These are phyloP conservation scores for Lentinus brumalis DNA, from an alignment of 768 basidiomycete genomes.

Conservation along the genomic window DNA sequence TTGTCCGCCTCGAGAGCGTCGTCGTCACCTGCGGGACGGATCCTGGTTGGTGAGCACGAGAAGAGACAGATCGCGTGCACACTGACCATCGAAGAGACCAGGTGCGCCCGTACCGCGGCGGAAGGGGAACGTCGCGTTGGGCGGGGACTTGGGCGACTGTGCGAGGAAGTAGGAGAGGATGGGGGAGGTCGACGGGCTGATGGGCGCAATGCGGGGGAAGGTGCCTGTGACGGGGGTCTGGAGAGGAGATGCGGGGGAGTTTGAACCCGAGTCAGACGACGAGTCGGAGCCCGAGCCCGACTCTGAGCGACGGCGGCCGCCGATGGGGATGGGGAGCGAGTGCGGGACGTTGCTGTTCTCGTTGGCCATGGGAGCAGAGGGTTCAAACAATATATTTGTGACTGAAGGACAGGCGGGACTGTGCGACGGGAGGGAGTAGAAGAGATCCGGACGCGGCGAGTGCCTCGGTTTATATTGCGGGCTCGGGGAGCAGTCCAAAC, in stretches of 20 bases:
- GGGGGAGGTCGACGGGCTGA: slow-evolving; percentile 66
- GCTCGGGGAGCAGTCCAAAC: slow-evolving; percentile 9
- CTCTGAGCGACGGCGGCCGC: slow-evolving; percentile 55
- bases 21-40: slow-evolving; percentile 8
- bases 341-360: slow-evolving; percentile 41
- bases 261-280: slow-evolving; percentile 31
- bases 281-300: slow-evolving; percentile 49
- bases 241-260: slow-evolving; percentile 49
- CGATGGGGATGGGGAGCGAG: slow-evolving; percentile 69
- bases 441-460: background rate
- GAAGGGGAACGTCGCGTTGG: slow-evolving; percentile 59
- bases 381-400: background rate
- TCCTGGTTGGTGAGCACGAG: background rate
- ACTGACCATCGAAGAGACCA: slow-evolving; percentile 63
- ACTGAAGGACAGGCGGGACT: background rate
- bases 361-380: slow-evolving; percentile 19
- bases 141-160: slow-evolving; percentile 50
- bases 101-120: slow-evolving; percentile 50
- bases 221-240: slow-evolving; percentile 51
- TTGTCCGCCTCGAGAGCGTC: slow-evolving; percentile 23
- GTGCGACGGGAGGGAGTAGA: slow-evolving; percentile 3
- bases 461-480: slow-evolving; percentile 9
- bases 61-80: background rate
- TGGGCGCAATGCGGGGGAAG: slow-evolving; percentile 45
- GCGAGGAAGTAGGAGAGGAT: slow-evolving; percentile 70